Conservation (phyloP, 352 stramenopile genomes). For the Globisporangium heterothallicum region DNA sequence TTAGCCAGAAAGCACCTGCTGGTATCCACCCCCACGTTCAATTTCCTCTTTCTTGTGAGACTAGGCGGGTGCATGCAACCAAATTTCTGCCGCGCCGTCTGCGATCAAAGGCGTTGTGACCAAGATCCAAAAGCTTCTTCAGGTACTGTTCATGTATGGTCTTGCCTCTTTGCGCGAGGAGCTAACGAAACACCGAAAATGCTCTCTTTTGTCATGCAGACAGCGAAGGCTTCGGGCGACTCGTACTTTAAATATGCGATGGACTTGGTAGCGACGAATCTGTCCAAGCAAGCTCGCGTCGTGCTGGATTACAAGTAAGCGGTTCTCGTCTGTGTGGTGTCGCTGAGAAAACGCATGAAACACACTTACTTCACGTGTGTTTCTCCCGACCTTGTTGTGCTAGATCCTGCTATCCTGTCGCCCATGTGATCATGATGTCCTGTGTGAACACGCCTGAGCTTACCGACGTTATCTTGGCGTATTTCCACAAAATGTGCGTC, state of each 20-base stretch:
- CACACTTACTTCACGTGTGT: slow-evolving; percentile 5
- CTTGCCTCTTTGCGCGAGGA: too few relatives aligned
- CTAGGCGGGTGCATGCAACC: slow-evolving; percentile 72
- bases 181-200: background rate
- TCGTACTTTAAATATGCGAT: slow-evolving; percentile 69
- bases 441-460: slow-evolving; percentile 69
- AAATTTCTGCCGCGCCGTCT: slow-evolving; percentile 68
- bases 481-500: slow-evolving; percentile 71
- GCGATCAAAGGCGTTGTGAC: slow-evolving; percentile 55
- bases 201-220: slow-evolving; percentile 20
- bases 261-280: slow-evolving; percentile 60
- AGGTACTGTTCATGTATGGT: slow-evolving; percentile 25
- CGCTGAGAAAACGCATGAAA: too few relatives aligned
- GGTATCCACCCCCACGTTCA: background rate
- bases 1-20: too few relatives aligned
- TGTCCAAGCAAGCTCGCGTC: slow-evolving; percentile 61
- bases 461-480: slow-evolving; percentile 59
- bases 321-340: background rate
- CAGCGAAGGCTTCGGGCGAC: slow-evolving; percentile 42
- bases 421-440: slow-evolving; percentile 72
- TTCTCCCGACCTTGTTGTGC: background rate
- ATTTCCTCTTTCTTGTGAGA: background rate
- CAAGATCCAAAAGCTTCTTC: slow-evolving; percentile 63
- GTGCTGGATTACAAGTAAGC: slow-evolving; percentile 76
- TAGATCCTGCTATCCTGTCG: slow-evolving; percentile 66